Conservation (phyloP, 176 grass and related monocot species). For the Carex pumila region DNA sequence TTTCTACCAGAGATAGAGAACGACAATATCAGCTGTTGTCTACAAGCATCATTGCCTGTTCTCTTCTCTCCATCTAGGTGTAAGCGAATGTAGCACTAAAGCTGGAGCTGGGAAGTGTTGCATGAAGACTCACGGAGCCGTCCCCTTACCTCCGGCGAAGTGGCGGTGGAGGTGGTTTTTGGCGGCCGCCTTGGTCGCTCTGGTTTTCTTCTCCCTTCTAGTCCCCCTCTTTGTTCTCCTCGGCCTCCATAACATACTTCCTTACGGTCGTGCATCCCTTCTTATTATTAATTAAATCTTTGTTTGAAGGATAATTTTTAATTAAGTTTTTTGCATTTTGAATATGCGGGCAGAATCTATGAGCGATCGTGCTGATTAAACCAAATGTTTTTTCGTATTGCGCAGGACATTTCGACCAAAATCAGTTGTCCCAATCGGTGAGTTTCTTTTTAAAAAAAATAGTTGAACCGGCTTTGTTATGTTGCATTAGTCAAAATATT, state of each 20-base stretch:
- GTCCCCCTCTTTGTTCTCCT: conserved; percentile 56
- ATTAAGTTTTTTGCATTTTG: neutral
- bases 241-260: conserved; percentile 45
- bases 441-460: neutral
- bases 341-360: neutral
- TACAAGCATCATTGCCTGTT: neutral
- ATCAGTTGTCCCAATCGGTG: neutral
- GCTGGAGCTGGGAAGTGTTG: neutral
- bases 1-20: neutral
- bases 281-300: conserved; percentile 6
- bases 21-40: neutral
- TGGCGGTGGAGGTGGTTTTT: conserved; percentile 46
- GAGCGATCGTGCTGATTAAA: neutral
- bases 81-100: neutral
- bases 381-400: neutral
- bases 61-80: neutral
- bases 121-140: conserved; percentile 44
- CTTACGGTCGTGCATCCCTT: conserved; percentile 29
- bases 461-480: neutral
- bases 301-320: neutral
- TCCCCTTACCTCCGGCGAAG: conserved; percentile 19
- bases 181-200: conserved; percentile 27
- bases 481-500: neutral
- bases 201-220: conserved; percentile 49
- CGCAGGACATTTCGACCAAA: neutral